Conservation (phyloP, 2,329 filamentous ascomycete species). For the Colletotrichum incanum region DNA sequence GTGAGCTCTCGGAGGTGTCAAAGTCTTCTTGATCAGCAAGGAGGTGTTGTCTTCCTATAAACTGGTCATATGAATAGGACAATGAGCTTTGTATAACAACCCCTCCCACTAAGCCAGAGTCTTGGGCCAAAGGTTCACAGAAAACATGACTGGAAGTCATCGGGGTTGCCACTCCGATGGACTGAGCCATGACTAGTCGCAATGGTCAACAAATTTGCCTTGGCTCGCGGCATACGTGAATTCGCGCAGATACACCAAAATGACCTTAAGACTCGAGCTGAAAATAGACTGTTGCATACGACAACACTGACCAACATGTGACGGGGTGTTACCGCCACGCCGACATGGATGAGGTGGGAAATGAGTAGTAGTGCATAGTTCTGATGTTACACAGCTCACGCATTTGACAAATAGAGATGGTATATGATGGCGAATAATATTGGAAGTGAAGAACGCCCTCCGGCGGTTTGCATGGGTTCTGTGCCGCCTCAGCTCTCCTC, state of each 20-base stretch:
- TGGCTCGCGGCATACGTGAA: not conserved
- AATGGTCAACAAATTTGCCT: too few species aligned
- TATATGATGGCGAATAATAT: too few species aligned
- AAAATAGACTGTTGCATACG: slow-evolving; percentile 4
- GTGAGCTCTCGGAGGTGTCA: not conserved
- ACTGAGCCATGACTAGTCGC: too few species aligned
- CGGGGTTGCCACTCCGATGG: not conserved
- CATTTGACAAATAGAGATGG: not conserved
- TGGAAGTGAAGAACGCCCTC: not conserved
- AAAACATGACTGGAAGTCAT: not conserved
- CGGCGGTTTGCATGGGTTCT: slow-evolving; percentile 15
- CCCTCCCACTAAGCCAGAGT: not conserved
- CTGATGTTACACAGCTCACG: not conserved
- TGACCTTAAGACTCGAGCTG: not conserved
- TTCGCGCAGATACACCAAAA: not conserved
- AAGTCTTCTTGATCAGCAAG: not conserved
- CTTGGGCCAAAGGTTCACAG: not conserved
- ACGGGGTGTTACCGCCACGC: not conserved
- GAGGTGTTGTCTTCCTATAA: not conserved
- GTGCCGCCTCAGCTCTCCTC: not conserved
- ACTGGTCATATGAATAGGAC: not conserved
- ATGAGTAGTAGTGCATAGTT: not conserved
- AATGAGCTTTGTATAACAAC: not conserved
- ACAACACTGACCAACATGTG: slow-evolving; percentile 7
- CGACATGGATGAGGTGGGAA: slow-evolving; percentile 18